Conservation (phyloP, 805 yeast species). For the Schizosaccharomyces lindneri region DNA sequence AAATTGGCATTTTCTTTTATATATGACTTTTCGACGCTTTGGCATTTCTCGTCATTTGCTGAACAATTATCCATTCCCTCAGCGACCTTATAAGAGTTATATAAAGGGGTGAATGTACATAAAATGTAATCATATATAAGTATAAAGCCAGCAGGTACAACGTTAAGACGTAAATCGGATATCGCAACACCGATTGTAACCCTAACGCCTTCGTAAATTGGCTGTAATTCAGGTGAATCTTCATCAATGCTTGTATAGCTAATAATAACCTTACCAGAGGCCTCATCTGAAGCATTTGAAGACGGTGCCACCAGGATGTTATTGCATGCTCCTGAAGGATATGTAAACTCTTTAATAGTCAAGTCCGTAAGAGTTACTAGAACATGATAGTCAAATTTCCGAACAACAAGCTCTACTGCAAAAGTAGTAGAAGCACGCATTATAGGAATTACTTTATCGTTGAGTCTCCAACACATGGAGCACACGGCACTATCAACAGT, state of each 20-base stretch:
- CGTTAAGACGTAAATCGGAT: slow-evolving; percentile 45
- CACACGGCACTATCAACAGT: slow-evolving; percentile 24
- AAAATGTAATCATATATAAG: neutral
- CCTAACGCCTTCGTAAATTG: slow-evolving; percentile 23
- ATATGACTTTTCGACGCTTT: neutral
- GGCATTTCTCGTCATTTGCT: neutral
- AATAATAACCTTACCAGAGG: slow-evolving; percentile 6
- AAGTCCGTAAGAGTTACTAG: neutral
- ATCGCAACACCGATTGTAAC: slow-evolving; percentile 48
- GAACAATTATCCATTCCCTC: neutral
- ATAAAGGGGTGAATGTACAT: neutral
- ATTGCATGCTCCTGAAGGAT: neutral
- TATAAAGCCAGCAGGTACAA: neutral
- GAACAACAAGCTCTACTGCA: neutral
- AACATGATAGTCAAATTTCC: neutral
- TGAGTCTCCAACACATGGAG: neutral
- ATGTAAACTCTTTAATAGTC: neutral
- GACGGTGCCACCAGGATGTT: neutral
- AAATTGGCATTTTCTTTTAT: neutral
- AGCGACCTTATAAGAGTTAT: neutral
- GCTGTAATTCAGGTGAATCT: slow-evolving; percentile 9
- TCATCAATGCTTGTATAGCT: slow-evolving; percentile 8
- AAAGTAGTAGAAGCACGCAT: neutral
- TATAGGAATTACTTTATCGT: neutral
- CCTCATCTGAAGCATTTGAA: neutral